Base-by-base conservation (phyloP, 352 stramenopile genomes). In the Phytophthora fragariaefolia region DNA sequence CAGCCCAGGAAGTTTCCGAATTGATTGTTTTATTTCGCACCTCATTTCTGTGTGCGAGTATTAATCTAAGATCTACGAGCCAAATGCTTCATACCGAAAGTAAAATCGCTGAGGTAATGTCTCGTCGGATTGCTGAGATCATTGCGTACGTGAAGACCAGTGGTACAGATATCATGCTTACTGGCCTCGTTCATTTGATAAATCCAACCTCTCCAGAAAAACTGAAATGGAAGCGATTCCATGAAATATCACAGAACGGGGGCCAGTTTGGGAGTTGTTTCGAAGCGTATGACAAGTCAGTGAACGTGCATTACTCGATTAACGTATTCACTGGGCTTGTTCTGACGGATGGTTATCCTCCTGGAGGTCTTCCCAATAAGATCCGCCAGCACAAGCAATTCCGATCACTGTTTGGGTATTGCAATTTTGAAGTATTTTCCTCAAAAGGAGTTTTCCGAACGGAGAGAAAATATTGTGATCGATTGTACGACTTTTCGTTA, bases 391-490 rank as follows among this genome's bases (percentile, higher is more conserved):
- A 78, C 10, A 3, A 66, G 17, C 45, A 49, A 15, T 92, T 87
- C 46, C 27, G 46, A 8, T 42, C 51, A n/a, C 34, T 90, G 3
- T 92, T 92, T 63, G 66, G 73, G 2, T 45, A 55, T 0, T 56
- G 67, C 28, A 80, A 92, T 22, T 90, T 90, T 48, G 79, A 89
- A 63, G 79, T 89, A 1, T 69, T 64, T 8, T 65, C 45, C 28
- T 27, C 28, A 0, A 71, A 71, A 45, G 68, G 68, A 12, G 61
- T 80, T 15, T 79, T 82, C 12, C 64, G 58, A 36, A 85, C 79
- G 0, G 49, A 63, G 30, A 27, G 69, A 8, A 48, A 52, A 8
- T 60, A 73, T 27, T 64, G 65, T 13, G 63, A 61, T 2, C 69
- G 67, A 2, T 68, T 74, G 15, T 86, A 83, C 17, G 71, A 86